Evolutionary conservation across 148 eudicot genomes (phyloP).

Genomic region (Rhododendron molle): DNA sequence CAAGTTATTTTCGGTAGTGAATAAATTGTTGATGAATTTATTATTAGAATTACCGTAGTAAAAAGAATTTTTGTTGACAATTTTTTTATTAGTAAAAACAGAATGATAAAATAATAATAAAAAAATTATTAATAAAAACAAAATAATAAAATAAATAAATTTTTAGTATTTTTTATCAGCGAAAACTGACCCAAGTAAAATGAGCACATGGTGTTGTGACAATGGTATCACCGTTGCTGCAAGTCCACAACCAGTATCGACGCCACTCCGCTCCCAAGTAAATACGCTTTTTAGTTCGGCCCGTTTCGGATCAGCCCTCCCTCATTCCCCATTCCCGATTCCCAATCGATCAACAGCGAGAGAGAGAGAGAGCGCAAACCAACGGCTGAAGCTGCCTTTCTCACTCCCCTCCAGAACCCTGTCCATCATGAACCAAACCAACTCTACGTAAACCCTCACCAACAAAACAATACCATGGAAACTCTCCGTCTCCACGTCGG

Average conservation of each 20-base stretch:
- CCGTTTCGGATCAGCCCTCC: not conserved
- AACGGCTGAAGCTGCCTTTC: not conserved
- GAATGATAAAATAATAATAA: too few relatives aligned
- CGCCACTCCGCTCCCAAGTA: not conserved
- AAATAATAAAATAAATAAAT: too few relatives aligned
- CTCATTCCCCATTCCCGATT: not conserved
- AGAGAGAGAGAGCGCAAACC: not conserved
- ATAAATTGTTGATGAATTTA: too few relatives aligned
- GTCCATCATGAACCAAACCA: not conserved
- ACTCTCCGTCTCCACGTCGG: conserved; percentile 21
- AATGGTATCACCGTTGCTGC: not conserved
- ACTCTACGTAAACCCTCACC: not conserved
- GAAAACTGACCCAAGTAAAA: not conserved
- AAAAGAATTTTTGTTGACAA: too few relatives aligned
- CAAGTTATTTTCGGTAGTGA: too few relatives aligned
- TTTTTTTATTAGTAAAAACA: too few relatives aligned
- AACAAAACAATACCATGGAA: conserved; percentile 27
- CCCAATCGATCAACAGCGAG: not conserved
- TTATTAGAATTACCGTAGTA: too few relatives aligned
- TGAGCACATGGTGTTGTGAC: conserved; percentile 9
- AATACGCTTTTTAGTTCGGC: not conserved
- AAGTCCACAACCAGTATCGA: not conserved
- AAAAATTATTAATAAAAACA: fast-evolving
- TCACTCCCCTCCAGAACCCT: not conserved
- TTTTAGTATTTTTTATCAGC: too few relatives aligned